A percentile compares a stretch with the other conserved stretches of the same genome.
phyloP scores from a whole-genome alignment of 306 rosid genomes.

The Begonia fuchsioides region DNA sequence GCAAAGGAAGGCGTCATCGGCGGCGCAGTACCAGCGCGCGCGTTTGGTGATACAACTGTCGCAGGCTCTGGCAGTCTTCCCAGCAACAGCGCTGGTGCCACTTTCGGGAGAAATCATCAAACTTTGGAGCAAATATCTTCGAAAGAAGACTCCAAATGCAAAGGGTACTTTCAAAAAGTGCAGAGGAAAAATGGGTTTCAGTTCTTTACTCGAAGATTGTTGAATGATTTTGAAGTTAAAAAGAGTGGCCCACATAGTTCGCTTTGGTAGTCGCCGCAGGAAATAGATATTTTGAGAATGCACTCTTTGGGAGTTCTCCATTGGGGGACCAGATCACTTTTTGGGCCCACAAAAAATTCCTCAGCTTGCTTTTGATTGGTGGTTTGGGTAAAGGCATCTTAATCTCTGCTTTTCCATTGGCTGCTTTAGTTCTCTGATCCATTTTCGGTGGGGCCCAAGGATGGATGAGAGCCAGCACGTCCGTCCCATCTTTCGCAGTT shows the following conservation, averaged over 20 bases:
- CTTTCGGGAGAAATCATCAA: slow-evolving; percentile 28
- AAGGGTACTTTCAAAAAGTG: background rate
- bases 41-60: slow-evolving; percentile 76
- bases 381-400: slow-evolving; percentile 27
- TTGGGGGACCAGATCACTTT: slow-evolving; percentile 14
- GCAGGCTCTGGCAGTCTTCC: slow-evolving; percentile 79
- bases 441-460: slow-evolving; percentile 26
- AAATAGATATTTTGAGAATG: slow-evolving; percentile 12
- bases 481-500: slow-evolving; percentile 5
- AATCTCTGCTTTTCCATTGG: slow-evolving; percentile 28
- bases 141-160: background rate
- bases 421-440: slow-evolving; percentile 10
- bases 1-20: slow-evolving; percentile 92
- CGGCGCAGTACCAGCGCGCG: slow-evolving; percentile 94
- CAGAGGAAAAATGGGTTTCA: background rate
- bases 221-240: background rate
- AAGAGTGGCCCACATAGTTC: slow-evolving; percentile 36
- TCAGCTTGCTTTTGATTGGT: slow-evolving; percentile 52
- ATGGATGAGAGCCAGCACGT: slow-evolving; percentile 17
- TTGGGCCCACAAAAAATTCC: slow-evolving; percentile 26
- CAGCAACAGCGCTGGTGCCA: slow-evolving; percentile 41
- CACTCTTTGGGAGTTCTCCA: slow-evolving; percentile 25
- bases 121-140: background rate
- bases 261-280: slow-evolving; percentile 39
- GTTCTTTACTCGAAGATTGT: background rate